Evolutionary conservation across 805 yeast genomes (phyloP).

Genomic region (Candida railenensis): DNA sequence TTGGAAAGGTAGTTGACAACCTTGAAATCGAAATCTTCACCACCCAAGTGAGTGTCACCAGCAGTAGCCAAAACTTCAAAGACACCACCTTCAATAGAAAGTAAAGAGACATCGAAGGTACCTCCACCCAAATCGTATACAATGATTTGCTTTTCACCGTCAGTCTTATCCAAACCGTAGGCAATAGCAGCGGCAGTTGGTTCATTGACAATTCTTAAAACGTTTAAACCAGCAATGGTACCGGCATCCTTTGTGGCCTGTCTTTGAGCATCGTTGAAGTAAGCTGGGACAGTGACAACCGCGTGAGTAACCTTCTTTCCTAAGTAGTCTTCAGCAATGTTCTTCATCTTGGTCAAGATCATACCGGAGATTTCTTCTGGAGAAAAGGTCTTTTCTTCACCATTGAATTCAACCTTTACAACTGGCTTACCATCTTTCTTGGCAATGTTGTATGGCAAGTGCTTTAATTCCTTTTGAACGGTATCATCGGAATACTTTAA

Average conservation of each 20-base stretch:
- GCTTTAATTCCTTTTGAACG: conserved; percentile 58
- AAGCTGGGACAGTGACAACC: conserved; percentile 95
- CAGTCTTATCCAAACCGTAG: conserved; percentile 54
- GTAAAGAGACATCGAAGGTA: conserved; percentile 80
- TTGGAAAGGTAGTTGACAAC: conserved; percentile 42
- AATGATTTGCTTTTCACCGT: conserved; percentile 46
- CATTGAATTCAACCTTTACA: conserved; percentile 78
- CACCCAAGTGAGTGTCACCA: conserved; percentile 53
- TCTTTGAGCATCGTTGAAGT: conserved; percentile 96
- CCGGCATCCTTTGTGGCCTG: conserved; percentile 99
- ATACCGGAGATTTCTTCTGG: conserved; percentile 95
- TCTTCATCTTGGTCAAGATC: conserved; percentile 88
- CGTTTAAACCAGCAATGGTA: conserved; percentile 92
- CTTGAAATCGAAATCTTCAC: conserved; percentile 49
- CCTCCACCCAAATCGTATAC: conserved; percentile 53
- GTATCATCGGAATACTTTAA: conserved; percentile 79
- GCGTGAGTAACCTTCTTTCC: conserved; percentile 66
- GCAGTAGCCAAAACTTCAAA: conserved; percentile 49
- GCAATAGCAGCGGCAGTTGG: conserved; percentile 86
- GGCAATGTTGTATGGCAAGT: conserved; percentile 80
- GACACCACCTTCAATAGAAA: conserved; percentile 71
- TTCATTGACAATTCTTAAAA: conserved; percentile 91
- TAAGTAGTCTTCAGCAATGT: conserved; percentile 85
- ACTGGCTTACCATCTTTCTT: conserved; percentile 76
- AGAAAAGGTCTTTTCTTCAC: conserved; percentile 82